A percentile compares a stretch with the other conserved stretches of the same genome.
phyloP scores from a whole-genome alignment of 192 early-diverging fungal species.

The Coemansia sp. region DNA sequence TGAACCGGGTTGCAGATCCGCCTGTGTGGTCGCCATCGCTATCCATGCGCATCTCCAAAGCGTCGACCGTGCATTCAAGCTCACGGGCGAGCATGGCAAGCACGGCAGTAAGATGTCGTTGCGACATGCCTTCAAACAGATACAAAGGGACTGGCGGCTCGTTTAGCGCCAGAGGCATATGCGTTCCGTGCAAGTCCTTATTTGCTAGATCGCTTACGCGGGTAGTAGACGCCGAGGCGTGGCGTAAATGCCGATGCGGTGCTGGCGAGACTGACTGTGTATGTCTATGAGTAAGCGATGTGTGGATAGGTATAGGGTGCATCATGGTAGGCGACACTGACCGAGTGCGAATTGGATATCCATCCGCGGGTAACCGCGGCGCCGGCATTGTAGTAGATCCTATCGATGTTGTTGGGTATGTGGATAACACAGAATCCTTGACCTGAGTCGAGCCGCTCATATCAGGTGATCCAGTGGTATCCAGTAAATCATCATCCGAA shows the following conservation, averaged over 20 bases:
- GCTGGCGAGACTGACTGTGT: slow-evolving; percentile 32
- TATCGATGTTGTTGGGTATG: slow-evolving; percentile 1
- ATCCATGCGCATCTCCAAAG: slow-evolving; percentile 24
- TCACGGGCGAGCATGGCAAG: slow-evolving; percentile 48
- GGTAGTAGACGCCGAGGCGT: slow-evolving; percentile 13
- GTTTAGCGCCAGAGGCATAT: slow-evolving; percentile 33
- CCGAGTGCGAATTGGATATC: slow-evolving; percentile 14
- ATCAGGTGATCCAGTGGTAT: not conserved
- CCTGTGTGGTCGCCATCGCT: not conserved
- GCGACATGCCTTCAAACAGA: slow-evolving; percentile 47
- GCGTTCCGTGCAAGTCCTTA: slow-evolving; percentile 15
- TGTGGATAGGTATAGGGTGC: slow-evolving; percentile 15
- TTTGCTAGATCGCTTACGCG: slow-evolving; percentile 15
- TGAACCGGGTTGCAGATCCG: not conserved
- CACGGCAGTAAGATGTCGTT: slow-evolving; percentile 31
- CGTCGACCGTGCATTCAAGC: slow-evolving; percentile 39
- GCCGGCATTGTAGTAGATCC: not conserved
- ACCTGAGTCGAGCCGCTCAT: not conserved
- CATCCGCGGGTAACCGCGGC: not conserved
- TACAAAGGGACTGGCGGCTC: slow-evolving; percentile 49
- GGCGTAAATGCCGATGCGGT: not conserved
- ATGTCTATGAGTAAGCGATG: slow-evolving; percentile 25
- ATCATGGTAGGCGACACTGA: slow-evolving; percentile 27
- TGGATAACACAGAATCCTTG: slow-evolving; percentile 5
- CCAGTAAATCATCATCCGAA: slow-evolving; percentile 10